Evolutionary conservation across 2,329 filamentous ascomycete genomes (phyloP).

Genomic region (Colletotrichum siamense): DNA sequence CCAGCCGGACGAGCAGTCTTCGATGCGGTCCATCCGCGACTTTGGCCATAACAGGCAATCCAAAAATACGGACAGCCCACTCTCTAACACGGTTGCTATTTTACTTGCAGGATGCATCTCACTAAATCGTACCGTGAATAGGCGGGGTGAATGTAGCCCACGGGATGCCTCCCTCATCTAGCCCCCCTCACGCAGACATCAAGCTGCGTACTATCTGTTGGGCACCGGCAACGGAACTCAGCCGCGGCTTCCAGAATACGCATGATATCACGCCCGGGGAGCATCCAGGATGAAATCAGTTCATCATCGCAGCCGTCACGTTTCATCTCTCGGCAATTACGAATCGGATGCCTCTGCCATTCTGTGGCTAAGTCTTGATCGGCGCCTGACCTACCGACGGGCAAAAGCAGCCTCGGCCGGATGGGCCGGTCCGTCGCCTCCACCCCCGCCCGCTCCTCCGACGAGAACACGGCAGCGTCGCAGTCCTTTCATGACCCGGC

Average conservation of each 20-base stretch:
- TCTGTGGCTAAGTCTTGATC: neutral
- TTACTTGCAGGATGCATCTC: neutral
- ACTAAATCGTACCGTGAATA: neutral
- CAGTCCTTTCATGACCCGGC: neutral
- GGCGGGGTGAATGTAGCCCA: neutral
- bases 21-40: neutral
- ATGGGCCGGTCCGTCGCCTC: slow-evolving; percentile 1
- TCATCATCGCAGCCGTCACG: neutral
- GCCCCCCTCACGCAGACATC: neutral
- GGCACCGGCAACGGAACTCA: neutral
- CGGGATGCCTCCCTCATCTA: slow-evolving; percentile 4
- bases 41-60: neutral
- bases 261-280: slow-evolving; percentile 4
- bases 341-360: neutral
- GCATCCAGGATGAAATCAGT: neutral
- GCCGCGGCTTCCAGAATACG: neutral
- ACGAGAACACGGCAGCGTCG: neutral
- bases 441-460: neutral
- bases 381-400: neutral
- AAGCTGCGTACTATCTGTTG: neutral
- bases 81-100: neutral
- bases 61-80: neutral
- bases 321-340: neutral
- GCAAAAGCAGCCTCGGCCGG: neutral
- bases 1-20: neutral